phyloP scores from a whole-genome alignment of 371 early-diverging fungal genomes.

The Apophysomyces sp. region DNA sequence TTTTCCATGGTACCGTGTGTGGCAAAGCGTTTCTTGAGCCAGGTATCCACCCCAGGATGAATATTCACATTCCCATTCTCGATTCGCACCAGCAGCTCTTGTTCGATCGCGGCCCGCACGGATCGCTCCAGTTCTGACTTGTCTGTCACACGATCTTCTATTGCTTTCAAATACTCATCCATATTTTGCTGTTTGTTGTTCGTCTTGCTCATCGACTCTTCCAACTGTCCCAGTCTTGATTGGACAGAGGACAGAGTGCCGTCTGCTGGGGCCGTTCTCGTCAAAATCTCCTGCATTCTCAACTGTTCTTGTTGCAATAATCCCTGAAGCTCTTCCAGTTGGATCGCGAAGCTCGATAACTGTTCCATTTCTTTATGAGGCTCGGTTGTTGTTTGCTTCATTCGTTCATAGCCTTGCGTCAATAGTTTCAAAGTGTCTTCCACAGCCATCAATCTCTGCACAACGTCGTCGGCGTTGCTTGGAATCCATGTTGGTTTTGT shows the following conservation, averaged over 20 bases:
- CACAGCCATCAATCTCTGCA: neutral
- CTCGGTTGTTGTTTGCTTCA: neutral
- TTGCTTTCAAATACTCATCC: neutral
- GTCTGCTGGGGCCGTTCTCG: neutral
- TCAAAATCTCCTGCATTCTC: neutral
- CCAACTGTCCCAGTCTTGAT: neutral
- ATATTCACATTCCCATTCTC: neutral
- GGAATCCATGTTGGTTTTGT: neutral
- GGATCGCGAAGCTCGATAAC: neutral
- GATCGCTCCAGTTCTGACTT: neutral
- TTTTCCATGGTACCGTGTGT: neutral
- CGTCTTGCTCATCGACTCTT: neutral
- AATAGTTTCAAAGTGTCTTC: neutral
- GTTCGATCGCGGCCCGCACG: neutral
- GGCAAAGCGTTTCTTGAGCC: neutral
- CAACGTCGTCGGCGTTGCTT: neutral
- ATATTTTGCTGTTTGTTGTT: neutral
- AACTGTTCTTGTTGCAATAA: neutral
- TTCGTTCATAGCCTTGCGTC: neutral
- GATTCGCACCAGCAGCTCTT: neutral
- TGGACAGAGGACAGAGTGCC: neutral
- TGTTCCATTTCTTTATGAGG: neutral
- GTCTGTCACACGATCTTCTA: neutral
- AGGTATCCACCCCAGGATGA: neutral
- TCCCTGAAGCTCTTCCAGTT: neutral